Evolutionary conservation across 352 stramenopile genomes (phyloP).

Genomic region (Pythium dissotocum): DNA sequence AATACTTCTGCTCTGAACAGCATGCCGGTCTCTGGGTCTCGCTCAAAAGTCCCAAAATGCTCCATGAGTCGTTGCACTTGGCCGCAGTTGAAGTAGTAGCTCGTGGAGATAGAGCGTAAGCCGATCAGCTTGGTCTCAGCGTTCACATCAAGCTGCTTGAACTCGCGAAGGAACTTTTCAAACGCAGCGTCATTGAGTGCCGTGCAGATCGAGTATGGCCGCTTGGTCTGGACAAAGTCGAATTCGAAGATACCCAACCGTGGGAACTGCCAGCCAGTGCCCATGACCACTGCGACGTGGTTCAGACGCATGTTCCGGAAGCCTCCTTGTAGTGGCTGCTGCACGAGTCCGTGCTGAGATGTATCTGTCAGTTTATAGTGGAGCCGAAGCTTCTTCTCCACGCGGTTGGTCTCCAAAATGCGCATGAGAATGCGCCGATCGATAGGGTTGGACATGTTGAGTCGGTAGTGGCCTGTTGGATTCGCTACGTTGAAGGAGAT

Average conservation of each 20-base stretch:
- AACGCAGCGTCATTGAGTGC: constrained; percentile 65
- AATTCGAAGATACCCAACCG: constrained; percentile 68
- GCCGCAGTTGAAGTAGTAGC: constrained; percentile 73
- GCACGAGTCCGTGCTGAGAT: constrained; percentile 47
- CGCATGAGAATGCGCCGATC: constrained; percentile 75
- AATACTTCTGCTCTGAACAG: constrained; percentile 72
- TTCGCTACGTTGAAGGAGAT: constrained; percentile 77
- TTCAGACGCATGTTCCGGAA: constrained; percentile 71
- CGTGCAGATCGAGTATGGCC: constrained; percentile 57
- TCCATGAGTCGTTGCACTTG: constrained; percentile 78
- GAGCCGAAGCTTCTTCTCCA: constrained; percentile 51
- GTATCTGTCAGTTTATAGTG: constrained; percentile 64
- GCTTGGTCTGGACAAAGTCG: constrained; percentile 66
- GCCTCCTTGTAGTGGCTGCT: constrained; percentile 42
- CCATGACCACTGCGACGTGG: constrained; percentile 54
- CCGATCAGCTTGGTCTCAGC: constrained; percentile 71
- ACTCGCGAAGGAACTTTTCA: constrained; percentile 77
- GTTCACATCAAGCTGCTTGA: constrained; percentile 64
- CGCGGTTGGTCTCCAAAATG: constrained; percentile 66
- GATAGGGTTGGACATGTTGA: constrained; percentile 72
- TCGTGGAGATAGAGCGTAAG: constrained; percentile 63
- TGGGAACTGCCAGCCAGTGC: constrained; percentile 58
- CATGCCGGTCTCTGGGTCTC: constrained; percentile 46
- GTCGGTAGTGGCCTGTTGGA: constrained; percentile 59
- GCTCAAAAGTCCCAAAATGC: constrained; percentile 75